Conservation (phyloP, 805 yeast genomes). For the Kluyveromyces starmeri region DNA sequence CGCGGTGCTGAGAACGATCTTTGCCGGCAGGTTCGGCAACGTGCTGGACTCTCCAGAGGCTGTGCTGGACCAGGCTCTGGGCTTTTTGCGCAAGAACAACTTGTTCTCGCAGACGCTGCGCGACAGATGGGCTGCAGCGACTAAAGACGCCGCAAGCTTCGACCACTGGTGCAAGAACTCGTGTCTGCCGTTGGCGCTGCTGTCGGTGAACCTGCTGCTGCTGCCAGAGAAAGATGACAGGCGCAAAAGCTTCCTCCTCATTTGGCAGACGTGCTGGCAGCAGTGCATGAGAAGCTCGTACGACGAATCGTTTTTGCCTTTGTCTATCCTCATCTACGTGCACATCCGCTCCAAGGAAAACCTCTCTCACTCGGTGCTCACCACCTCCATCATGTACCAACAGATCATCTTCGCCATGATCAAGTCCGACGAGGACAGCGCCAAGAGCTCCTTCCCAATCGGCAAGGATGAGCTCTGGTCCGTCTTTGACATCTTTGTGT, state of each 20-base stretch:
- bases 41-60: constrained; percentile 1
- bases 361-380: not conserved
- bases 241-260: constrained; percentile 1
- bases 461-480: constrained; percentile 9
- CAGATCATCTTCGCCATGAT: constrained; percentile 8
- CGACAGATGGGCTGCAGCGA: not conserved
- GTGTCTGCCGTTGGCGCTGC: constrained; percentile 4
- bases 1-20: not conserved
- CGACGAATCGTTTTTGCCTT: constrained; percentile 4
- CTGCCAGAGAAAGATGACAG: constrained; percentile 2
- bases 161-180: constrained; percentile 4
- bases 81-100: not conserved
- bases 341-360: constrained; percentile 4
- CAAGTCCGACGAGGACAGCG: not conserved
- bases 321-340: constrained; percentile 4
- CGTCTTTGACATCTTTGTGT: constrained; percentile 12
- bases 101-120: not conserved
- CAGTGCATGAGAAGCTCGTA: constrained; percentile 5
- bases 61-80: constrained; percentile 1
- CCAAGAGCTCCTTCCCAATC: not conserved
- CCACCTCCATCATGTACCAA: constrained; percentile 10
- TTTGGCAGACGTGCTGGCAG: constrained; percentile 12
- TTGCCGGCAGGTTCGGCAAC: constrained; percentile 2
- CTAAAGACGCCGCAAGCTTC: not conserved
- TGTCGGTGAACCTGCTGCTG: constrained; percentile 1